Percentiles rank a stretch among this genome's conserved stretches.
These are phyloP conservation scores for Termitomyces sp. DNA, from an alignment of 768 basidiomycete genomes.

Conservation along the genomic window DNA sequence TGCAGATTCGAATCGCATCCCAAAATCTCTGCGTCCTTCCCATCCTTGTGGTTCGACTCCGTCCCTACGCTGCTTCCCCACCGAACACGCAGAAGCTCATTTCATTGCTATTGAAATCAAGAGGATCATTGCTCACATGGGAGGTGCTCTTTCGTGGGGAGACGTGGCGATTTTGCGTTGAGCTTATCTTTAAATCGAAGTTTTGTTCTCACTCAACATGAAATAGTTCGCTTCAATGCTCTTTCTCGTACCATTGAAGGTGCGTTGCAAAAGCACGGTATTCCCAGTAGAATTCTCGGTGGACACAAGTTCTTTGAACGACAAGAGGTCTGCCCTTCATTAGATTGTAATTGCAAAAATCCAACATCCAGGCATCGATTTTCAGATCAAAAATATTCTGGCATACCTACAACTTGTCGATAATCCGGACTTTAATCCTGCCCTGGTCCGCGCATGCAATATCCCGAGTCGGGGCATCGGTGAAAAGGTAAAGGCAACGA, in stretches of 20 bases:
- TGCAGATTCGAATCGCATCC: constrained; percentile 69
- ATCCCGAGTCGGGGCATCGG: constrained; percentile 70
- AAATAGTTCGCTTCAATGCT: constrained; percentile 76
- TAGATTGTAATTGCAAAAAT: constrained; percentile 3
- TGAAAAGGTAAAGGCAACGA: constrained; percentile 51
- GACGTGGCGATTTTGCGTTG: constrained; percentile 83
- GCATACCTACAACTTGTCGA: constrained; percentile 82
- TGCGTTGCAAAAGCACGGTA: constrained; percentile 71
- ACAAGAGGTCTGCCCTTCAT: constrained; percentile 46
- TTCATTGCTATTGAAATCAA: constrained; percentile 79
- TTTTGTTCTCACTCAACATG: background rate
- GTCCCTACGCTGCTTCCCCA: constrained; percentile 44
- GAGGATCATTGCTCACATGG: constrained; percentile 66
- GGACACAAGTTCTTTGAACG: constrained; percentile 89
- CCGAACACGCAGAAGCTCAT: constrained; percentile 58
- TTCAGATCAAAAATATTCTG: constrained; percentile 73
- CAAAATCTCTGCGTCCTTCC: constrained; percentile 66
- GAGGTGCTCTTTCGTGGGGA: constrained; percentile 62
- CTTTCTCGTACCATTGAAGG: constrained; percentile 72
- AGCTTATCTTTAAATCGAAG: constrained; percentile 19
- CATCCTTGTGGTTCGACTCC: constrained; percentile 61
- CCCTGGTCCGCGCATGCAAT: constrained; percentile 69
- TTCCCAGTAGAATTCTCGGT: constrained; percentile 70
- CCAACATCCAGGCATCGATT: constrained; percentile 25
- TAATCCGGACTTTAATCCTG: constrained; percentile 64